phyloP scores from a whole-genome alignment of 2,329 filamentous ascomycete genomes.

The Tricladium varicosporioides region DNA sequence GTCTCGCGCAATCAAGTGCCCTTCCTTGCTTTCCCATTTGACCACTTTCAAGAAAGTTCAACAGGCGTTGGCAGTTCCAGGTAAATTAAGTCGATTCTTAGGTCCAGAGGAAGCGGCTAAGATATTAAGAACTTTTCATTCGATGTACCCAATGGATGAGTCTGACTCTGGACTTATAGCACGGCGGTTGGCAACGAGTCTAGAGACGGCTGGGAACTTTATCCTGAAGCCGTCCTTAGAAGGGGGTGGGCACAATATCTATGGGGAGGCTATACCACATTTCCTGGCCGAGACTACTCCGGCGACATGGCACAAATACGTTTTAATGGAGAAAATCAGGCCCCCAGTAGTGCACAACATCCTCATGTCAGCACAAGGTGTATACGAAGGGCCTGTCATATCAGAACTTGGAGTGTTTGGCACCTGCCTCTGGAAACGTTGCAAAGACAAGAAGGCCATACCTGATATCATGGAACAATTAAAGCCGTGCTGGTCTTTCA shows the following conservation, averaged over 20 bases:
- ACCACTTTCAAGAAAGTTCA: conserved; percentile 44
- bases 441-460: background rate
- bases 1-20: conserved; percentile 44
- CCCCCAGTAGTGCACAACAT: conserved; percentile 34
- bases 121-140: conserved; percentile 38
- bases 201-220: conserved; percentile 27
- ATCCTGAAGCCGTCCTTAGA: conserved; percentile 45
- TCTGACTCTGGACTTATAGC: conserved; percentile 31
- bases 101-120: conserved; percentile 25
- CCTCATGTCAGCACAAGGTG: conserved; percentile 33
- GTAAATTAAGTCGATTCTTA: conserved; percentile 36
- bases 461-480: conserved; percentile 20
- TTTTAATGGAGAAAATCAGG: conserved; percentile 41
- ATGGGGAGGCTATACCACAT: conserved; percentile 37
- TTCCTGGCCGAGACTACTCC: conserved; percentile 32
- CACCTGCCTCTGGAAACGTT: conserved; percentile 37
- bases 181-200: conserved; percentile 27
- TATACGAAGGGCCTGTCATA: conserved; percentile 38
- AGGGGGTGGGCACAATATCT: conserved; percentile 44
- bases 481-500: conserved; percentile 39
- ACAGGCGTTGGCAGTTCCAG: conserved; percentile 37
- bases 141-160: conserved; percentile 37
- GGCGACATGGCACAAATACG: conserved; percentile 35
- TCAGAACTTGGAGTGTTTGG: conserved; percentile 45
- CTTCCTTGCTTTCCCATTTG: conserved; percentile 41